These are phyloP conservation scores for Ensete ventricosum DNA, from an alignment of 176 grass and related monocot genomes.

Conservation along the genomic window DNA sequence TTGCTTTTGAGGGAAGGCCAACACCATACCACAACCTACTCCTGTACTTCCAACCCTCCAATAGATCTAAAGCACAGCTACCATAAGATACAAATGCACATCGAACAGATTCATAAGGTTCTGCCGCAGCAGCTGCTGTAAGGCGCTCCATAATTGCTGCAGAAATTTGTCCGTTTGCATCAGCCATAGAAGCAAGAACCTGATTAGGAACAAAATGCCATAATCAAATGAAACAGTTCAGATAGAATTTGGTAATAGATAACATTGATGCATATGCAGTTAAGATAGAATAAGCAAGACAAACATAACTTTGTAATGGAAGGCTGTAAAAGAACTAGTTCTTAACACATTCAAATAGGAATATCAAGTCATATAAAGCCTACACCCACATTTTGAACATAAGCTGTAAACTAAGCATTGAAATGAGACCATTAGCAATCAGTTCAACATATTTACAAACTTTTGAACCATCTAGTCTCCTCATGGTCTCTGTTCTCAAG, in stretches of 20 bases:
- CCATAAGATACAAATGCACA: slow-evolving; percentile 97
- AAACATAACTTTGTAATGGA: background rate
- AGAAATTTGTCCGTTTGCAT: slow-evolving; percentile 92
- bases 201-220: slow-evolving; percentile 37
- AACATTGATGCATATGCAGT: background rate
- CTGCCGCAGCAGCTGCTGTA: slow-evolving; percentile 90
- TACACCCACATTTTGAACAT: background rate
- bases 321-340: too few species aligned
- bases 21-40: slow-evolving; percentile 96
- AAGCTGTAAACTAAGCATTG: background rate
- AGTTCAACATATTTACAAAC: background rate
- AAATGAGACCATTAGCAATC: background rate
- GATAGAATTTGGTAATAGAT: slow-evolving; percentile 9
- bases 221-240: slow-evolving; percentile 27
- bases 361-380: too few species aligned
- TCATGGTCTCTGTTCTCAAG: background rate
- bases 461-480: background rate
- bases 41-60: slow-evolving; percentile 91
- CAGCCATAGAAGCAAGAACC: slow-evolving; percentile 96
- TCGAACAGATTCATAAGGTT: slow-evolving; percentile 92
- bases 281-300: background rate
- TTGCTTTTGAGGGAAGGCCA: slow-evolving; percentile 58
- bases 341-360: too few species aligned
- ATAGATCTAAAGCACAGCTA: slow-evolving; percentile 67
- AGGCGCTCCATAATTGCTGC: slow-evolving; percentile 89